Conservation (phyloP, 2,329 filamentous ascomycete species). For the Aureobasidium pullulans region DNA sequence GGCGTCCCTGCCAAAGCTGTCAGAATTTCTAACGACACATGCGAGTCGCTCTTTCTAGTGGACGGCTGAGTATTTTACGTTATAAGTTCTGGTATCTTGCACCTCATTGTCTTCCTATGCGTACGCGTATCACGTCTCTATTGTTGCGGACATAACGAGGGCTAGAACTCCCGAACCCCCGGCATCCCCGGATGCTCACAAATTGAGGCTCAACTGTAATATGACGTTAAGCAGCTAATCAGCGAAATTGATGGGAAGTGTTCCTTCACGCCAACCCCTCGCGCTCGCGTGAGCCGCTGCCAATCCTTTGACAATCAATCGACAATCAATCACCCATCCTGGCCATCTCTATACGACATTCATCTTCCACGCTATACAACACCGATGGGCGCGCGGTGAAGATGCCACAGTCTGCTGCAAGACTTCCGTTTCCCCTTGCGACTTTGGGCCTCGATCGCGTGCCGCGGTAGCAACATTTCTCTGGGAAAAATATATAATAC, state of each 20-base stretch:
- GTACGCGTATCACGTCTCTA: too few relatives aligned
- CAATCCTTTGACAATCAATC: background rate
- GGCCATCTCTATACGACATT: background rate
- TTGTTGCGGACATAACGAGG: background rate
- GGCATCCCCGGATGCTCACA: slow-evolving; percentile 6
- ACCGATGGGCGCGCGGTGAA: background rate
- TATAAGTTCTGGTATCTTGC: background rate
- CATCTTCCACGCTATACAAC: background rate
- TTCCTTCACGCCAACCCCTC: background rate
- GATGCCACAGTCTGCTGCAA: slow-evolving; percentile 1
- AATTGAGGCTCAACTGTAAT: background rate
- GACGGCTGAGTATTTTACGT: too few relatives aligned
- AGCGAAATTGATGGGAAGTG: background rate
- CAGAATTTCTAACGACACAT: background rate
- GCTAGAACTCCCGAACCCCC: background rate
- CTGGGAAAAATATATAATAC: background rate
- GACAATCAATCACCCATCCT: background rate
- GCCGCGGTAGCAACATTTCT: background rate
- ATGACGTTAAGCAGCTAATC: background rate
- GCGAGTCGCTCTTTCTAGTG: too few relatives aligned
- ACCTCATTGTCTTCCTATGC: too few relatives aligned
- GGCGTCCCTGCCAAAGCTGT: background rate
- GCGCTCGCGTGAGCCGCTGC: background rate
- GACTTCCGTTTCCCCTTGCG: background rate
- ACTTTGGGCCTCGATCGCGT: slow-evolving; percentile 1